phyloP scores from a whole-genome alignment of 2,329 filamentous ascomycete genomes.

The Triangularia verruculosa region DNA sequence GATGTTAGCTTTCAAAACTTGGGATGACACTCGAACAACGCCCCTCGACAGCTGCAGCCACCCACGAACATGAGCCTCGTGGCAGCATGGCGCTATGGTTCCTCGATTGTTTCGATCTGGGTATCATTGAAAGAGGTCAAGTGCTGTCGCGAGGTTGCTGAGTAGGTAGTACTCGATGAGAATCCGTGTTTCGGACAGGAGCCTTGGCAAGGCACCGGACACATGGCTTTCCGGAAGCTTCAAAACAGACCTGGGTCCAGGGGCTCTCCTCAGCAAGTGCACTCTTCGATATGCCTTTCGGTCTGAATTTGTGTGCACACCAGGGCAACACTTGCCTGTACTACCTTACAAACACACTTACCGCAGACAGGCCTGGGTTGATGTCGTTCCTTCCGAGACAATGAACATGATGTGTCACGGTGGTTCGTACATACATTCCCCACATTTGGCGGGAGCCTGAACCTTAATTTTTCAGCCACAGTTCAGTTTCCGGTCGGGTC shows the following conservation, averaged over 20 bases:
- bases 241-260: slow-evolving; percentile 1
- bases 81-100: background rate
- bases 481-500: background rate
- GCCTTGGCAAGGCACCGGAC: slow-evolving; percentile 2
- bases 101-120: background rate
- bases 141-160: background rate
- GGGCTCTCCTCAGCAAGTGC: background rate
- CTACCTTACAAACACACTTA: no score
- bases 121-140: background rate
- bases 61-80: background rate
- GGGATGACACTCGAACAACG: slow-evolving; percentile 7
- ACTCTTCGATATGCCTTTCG: background rate
- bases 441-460: background rate
- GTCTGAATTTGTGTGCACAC: background rate
- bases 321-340: no score
- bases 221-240: slow-evolving; percentile 5
- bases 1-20: slow-evolving; percentile 9
- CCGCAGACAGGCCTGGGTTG: no score
- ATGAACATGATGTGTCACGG: background rate
- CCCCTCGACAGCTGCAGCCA: background rate
- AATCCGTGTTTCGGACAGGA: slow-evolving; percentile 3
- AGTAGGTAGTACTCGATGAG: background rate
- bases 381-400: background rate
- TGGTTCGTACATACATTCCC: background rate
- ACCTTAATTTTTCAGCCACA: background rate